phyloP scores from a whole-genome alignment of 768 basidiomycete species.

The Lyophyllum semitale region DNA sequence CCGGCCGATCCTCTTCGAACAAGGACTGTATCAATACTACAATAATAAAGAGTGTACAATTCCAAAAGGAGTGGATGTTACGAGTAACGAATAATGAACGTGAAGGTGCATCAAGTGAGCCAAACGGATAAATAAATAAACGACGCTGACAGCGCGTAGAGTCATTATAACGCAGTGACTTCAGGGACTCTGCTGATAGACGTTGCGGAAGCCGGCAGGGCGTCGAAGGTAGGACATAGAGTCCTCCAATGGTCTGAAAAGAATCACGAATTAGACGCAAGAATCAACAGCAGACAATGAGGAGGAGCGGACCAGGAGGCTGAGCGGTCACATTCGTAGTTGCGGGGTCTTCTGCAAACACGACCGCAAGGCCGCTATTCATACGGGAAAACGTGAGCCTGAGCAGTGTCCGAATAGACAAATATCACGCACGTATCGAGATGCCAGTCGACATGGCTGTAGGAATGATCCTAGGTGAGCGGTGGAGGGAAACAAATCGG shows the following conservation, averaged over 20 bases:
- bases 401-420: background rate
- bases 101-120: no score
- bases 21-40: no score
- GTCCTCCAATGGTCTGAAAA: slow-evolving; percentile 3
- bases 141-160: background rate
- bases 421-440: slow-evolving; percentile 26
- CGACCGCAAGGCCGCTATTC: slow-evolving; percentile 12
- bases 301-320: slow-evolving; percentile 1
- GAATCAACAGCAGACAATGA: background rate
- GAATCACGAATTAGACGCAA: background rate
- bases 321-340: background rate
- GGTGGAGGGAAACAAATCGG: background rate
- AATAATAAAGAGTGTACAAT: no score
- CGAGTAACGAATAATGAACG: no score
- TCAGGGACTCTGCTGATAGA: background rate
- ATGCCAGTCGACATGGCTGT: slow-evolving; percentile 40
- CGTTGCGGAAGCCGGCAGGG: slow-evolving; percentile 6
- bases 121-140: background rate
- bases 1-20: no score
- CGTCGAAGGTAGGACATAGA: slow-evolving; percentile 7
- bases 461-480: background rate
- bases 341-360: slow-evolving; percentile 10
- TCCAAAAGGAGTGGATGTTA: no score
- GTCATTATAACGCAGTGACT: background rate
- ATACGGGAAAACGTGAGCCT: background rate